Conservation (phyloP, 1,284 basidiomycete species). For the Pseudozyma tsukubaensis region DNA sequence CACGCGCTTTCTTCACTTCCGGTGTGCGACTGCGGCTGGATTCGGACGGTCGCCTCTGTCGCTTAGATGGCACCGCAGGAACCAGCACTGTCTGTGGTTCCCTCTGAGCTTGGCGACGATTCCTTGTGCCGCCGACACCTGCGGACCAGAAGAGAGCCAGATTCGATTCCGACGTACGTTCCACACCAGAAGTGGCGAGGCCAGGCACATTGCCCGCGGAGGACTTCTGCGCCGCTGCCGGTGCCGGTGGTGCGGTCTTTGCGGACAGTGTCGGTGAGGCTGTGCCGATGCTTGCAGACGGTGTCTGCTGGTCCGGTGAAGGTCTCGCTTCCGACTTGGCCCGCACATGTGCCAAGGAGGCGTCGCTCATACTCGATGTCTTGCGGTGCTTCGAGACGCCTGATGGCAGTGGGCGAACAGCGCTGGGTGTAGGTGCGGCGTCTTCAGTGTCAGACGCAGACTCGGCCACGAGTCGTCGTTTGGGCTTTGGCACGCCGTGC, state of each 20-base stretch:
- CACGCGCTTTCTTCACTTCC: constrained; percentile 38
- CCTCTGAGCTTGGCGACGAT: constrained; percentile 55
- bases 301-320: constrained; percentile 21
- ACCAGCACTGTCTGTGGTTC: constrained; percentile 46
- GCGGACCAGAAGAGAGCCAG: constrained; percentile 67
- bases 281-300: constrained; percentile 4
- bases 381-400: constrained; percentile 40
- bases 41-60: constrained; percentile 31
- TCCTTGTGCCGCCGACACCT: constrained; percentile 60
- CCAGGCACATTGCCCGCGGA: constrained; percentile 40
- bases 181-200: constrained; percentile 64
- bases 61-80: constrained; percentile 30
- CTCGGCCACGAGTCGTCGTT: constrained; percentile 41
- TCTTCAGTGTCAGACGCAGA: constrained; percentile 46
- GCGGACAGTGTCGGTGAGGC: constrained; percentile 9
- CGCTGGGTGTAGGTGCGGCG: background rate
- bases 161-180: constrained; percentile 66
- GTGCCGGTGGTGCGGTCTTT: constrained; percentile 27
- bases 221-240: constrained; percentile 16
- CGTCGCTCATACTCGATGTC: constrained; percentile 45
- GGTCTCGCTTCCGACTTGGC: constrained; percentile 21
- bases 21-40: constrained; percentile 48
- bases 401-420: constrained; percentile 6
- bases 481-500: constrained; percentile 19
- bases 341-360: constrained; percentile 17